Evolutionary conservation across 768 basidiomycete species (phyloP), one percentile per base, ranked within the genome.

Genomic region (Chalciporus pseudorubinellus): DNA sequence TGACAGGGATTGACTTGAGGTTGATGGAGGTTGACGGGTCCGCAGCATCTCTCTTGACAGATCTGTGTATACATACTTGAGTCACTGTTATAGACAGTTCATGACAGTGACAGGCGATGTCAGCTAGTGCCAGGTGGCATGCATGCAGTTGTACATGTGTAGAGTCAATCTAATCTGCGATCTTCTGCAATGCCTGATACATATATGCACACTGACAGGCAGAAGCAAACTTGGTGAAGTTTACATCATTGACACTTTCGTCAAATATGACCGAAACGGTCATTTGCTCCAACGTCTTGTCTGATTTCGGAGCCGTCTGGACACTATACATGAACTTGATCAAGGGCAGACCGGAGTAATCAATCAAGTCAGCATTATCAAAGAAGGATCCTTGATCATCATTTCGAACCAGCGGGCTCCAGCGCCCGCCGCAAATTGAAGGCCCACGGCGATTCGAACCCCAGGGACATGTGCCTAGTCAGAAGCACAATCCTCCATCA

Each of bases 1-100:
- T n/a, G 52, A 58, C 53, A 44, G 50, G 39, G 10, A 14, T 28
- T 47, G 46, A 46, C n/a, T 10, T 40, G 46, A 31, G 29, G 29
- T 31, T 31, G 29, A 31, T 31, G 3, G 34, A 44, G 31, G 53
- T 31, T 29, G 20, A 39, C 42, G 44, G 44, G 24, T 19, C 50
- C 40, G 29, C 20, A 33, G n/a, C 39, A 45, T 45, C 40, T 44
- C 46, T 45, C 48, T 29, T 39, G 38, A 40, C 39, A 34, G 34
- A 36, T 36, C 34, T 36, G 34, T n/a, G n/a, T n/a, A n/a, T 36
- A 36, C 34, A 36, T n/a, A 16, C 16, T 36, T 36, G 2, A 6
- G 16, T 16, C 34, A 6, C 4, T 36, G 34, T 36, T 36, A 14
- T 31, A 36, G 34, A 36, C 34, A 36, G 34, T 36, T 0, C 34